These are phyloP conservation scores for Zymoseptoria tritici DNA, from an alignment of 2,329 filamentous ascomycete genomes.

Conservation along the genomic window DNA sequence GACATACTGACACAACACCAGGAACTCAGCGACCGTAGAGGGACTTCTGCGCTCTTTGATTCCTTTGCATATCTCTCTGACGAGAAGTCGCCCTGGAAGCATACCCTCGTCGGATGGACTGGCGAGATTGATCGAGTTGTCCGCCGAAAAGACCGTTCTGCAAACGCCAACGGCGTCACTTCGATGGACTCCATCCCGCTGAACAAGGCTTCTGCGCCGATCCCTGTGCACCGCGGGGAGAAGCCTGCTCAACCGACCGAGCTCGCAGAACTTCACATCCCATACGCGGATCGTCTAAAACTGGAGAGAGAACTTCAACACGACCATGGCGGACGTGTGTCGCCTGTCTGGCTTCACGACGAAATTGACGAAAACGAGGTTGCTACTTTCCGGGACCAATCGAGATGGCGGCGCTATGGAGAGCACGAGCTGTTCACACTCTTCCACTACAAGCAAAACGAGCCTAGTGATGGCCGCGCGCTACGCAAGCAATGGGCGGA, in stretches of 20 bases:
- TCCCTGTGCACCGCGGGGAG: constrained; percentile 60
- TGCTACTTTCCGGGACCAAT: constrained; percentile 71
- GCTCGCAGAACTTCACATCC: constrained; percentile 63
- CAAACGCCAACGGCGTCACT: constrained; percentile 18
- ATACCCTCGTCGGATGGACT: constrained; percentile 90
- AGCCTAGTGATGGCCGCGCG: constrained; percentile 74
- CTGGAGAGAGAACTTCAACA: constrained; percentile 68
- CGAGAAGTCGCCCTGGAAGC: constrained; percentile 76
- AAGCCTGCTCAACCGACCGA: constrained; percentile 29
- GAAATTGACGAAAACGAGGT: constrained; percentile 60
- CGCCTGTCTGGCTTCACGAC: constrained; percentile 85
- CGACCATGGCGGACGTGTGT: constrained; percentile 67
- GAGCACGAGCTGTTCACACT: constrained; percentile 88
- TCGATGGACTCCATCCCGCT: constrained; percentile 44
- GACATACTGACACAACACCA: constrained; percentile 31
- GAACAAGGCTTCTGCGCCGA: constrained; percentile 70
- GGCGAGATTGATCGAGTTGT: constrained; percentile 54
- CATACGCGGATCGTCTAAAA: constrained; percentile 59
- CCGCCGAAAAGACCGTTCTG: constrained; percentile 18
- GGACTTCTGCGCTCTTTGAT: constrained; percentile 87
- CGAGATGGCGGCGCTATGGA: constrained; percentile 80
- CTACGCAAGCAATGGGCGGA: constrained; percentile 83
- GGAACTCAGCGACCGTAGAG: constrained; percentile 70
- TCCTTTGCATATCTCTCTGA: constrained; percentile 83
- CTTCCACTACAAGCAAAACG: constrained; percentile 93